These are phyloP conservation scores for Aspergillus sp. DNA, from an alignment of 2,329 filamentous ascomycete genomes.

Conservation along the genomic window DNA sequence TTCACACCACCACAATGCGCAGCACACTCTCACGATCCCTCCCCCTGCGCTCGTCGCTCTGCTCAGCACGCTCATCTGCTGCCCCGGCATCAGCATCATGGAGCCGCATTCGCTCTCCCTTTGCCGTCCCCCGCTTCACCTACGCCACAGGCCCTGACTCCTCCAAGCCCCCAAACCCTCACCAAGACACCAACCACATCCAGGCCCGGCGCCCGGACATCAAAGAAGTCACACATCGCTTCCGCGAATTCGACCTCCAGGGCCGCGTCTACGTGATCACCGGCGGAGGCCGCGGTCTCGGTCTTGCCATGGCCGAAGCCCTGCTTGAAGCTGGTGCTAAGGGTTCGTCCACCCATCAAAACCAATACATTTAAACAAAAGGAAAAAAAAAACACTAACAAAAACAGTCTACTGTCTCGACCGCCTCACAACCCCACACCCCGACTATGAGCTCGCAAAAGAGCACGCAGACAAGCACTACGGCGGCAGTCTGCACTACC, in stretches of 20 bases:
- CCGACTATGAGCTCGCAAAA: conserved; percentile 43
- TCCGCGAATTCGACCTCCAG: conserved; percentile 45
- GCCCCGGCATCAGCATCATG: conserved; percentile 11
- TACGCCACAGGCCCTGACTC: conserved; percentile 20
- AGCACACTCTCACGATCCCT: conserved; percentile 18
- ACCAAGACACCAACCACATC: conserved; percentile 28
- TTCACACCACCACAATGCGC: conserved; percentile 15
- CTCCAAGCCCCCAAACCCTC: conserved; percentile 3
- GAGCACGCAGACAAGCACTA: conserved; percentile 35
- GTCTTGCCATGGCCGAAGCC: conserved; percentile 47
- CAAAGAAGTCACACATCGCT: conserved; percentile 27
- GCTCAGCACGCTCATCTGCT: conserved; percentile 9
- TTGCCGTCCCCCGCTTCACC: conserved; percentile 21
- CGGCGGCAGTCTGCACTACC: conserved; percentile 46
- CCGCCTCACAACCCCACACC: conserved; percentile 42
- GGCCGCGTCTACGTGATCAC: conserved; percentile 44
- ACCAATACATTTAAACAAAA: neutral
- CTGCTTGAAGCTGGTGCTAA: conserved; percentile 50
- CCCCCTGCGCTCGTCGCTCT: neutral
- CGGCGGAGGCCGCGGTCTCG: conserved; percentile 46
- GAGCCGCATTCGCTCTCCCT: conserved; percentile 4
- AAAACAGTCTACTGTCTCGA: conserved; percentile 51
- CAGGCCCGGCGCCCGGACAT: conserved; percentile 30
- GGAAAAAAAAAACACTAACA: neutral
- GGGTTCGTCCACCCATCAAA: conserved; percentile 26